These are phyloP conservation scores for Galerina marginata DNA, from an alignment of 768 basidiomycete genomes.

Conservation along the genomic window DNA sequence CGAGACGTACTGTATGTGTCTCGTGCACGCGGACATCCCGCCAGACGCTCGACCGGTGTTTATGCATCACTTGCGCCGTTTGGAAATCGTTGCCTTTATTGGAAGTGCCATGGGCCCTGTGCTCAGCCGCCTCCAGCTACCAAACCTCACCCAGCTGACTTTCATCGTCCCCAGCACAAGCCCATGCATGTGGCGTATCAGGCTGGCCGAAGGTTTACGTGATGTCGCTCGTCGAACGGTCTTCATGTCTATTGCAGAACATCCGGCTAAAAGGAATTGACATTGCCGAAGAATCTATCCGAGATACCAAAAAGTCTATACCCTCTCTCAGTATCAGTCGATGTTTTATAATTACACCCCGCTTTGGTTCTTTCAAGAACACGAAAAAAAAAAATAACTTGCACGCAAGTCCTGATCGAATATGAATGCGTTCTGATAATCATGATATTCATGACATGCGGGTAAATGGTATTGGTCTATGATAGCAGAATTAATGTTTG, in stretches of 20 bases:
- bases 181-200: slow-evolving; percentile 22
- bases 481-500: slow-evolving; percentile 17
- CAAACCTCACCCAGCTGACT: slow-evolving; percentile 22
- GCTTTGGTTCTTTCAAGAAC: neutral
- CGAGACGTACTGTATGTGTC: slow-evolving; percentile 25
- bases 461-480: slow-evolving; percentile 13
- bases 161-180: slow-evolving; percentile 29
- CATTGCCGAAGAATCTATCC: slow-evolving; percentile 9
- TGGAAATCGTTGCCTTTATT: slow-evolving; percentile 28
- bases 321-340: slow-evolving; percentile 12
- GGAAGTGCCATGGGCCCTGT: slow-evolving; percentile 23
- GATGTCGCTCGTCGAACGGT: slow-evolving; percentile 26
- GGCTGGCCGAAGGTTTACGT: slow-evolving; percentile 25
- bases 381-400: neutral
- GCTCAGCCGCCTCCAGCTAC: slow-evolving; percentile 27
- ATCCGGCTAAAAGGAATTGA: slow-evolving; percentile 21
- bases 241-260: slow-evolving; percentile 19
- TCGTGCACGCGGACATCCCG: slow-evolving; percentile 20
- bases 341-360: neutral
- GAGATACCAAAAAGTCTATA: slow-evolving; percentile 11
- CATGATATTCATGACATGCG: neutral
- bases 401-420: neutral
- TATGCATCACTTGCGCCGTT: slow-evolving; percentile 14
- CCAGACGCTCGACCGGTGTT: slow-evolving; percentile 15
- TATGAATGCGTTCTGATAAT: neutral